These are phyloP conservation scores for Trichoderma sp. DNA, from an alignment of 2,329 filamentous ascomycete genomes.

Conservation along the genomic window DNA sequence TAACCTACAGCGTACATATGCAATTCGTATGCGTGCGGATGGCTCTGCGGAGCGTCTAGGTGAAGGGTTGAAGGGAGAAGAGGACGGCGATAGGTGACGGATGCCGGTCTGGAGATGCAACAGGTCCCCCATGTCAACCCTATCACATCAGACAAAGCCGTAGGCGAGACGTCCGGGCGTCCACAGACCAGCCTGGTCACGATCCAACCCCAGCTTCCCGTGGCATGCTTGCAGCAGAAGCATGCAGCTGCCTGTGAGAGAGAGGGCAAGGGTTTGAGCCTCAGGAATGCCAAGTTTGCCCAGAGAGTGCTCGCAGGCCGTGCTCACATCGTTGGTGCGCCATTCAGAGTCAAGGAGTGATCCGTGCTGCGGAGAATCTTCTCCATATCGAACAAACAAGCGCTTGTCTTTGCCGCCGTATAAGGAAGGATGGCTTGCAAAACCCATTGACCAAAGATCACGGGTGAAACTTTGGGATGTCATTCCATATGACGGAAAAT, in stretches of 20 bases:
- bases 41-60: neutral
- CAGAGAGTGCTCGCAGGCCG: slow-evolving; percentile 10
- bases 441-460: neutral
- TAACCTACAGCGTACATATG: neutral
- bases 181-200: slow-evolving; percentile 4
- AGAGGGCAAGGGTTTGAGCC: slow-evolving; percentile 2
- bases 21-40: slow-evolving; percentile 8
- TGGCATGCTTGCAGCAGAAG: slow-evolving; percentile 20
- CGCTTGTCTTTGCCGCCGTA: neutral
- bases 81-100: neutral
- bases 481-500: slow-evolving; percentile 5
- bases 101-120: slow-evolving; percentile 5
- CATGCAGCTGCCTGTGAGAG: slow-evolving; percentile 19
- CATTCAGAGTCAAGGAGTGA: neutral
- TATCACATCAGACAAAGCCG: slow-evolving; percentile 13
- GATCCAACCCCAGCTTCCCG: slow-evolving; percentile 20
- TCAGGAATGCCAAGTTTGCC: slow-evolving; percentile 7
- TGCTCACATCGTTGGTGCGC: neutral
- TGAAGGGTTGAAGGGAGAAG: neutral
- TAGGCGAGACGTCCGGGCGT: neutral
- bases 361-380: neutral
- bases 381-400: neutral
- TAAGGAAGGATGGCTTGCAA: neutral
- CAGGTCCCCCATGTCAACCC: neutral
- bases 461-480: slow-evolving; percentile 5